A percentile compares a stretch with the other conserved stretches of the same genome.
These are phyloP conservation scores for Colletotrichum plurivorum DNA, from an alignment of 2,329 filamentous ascomycete species.

Conservation along the genomic window DNA sequence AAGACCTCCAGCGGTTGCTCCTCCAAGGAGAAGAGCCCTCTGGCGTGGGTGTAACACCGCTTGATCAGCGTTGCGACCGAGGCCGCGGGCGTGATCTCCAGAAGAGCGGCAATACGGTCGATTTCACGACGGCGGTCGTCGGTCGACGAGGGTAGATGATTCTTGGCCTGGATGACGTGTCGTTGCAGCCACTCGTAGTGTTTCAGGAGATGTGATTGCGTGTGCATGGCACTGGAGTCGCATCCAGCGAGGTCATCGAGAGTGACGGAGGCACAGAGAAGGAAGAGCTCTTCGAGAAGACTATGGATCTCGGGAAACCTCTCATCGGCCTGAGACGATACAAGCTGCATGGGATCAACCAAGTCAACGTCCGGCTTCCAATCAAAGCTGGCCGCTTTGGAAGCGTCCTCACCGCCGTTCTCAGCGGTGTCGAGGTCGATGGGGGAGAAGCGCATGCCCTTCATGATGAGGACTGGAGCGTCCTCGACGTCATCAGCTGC, in stretches of 20 bases:
- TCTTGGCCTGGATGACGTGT: background rate
- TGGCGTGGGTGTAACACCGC: constrained; percentile 24
- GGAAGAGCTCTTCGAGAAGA: constrained; percentile 13
- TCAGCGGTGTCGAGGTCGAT: background rate
- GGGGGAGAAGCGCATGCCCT: constrained; percentile 1
- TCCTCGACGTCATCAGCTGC: background rate
- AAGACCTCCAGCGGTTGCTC: constrained; percentile 16
- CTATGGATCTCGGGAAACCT: background rate
- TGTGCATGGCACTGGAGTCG: background rate
- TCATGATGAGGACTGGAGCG: background rate
- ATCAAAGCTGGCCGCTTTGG: background rate
- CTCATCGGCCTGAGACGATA: background rate
- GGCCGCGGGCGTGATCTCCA: background rate
- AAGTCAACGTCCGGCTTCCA: constrained; percentile 18
- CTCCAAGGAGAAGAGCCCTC: background rate
- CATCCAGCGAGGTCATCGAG: background rate
- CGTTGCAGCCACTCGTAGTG: constrained; percentile 8
- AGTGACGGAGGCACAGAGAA: background rate
- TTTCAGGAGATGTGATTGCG: constrained; percentile 1
- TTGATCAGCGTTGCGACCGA: constrained; percentile 12
- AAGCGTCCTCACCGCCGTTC: too few species aligned
- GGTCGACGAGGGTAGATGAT: too few species aligned
- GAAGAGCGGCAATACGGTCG: background rate
- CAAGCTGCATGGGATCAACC: background rate
- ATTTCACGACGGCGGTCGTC: background rate